Percentiles rank a stretch among this genome's conserved stretches.
phyloP scores from a whole-genome alignment of 2,329 filamentous ascomycete genomes.

The Beauveria sp. region DNA sequence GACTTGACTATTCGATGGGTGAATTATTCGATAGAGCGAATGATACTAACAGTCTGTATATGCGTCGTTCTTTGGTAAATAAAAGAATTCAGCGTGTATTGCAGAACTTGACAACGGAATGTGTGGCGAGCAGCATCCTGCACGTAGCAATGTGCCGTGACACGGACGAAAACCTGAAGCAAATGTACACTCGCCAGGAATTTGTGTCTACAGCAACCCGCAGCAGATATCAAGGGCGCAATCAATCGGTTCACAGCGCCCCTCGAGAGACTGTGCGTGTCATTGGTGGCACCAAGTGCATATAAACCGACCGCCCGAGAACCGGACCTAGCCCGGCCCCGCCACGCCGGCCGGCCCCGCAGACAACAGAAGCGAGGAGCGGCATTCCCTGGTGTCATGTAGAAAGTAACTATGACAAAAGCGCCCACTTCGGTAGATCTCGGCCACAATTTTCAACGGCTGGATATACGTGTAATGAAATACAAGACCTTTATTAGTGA shows the following conservation, averaged over 20 bases:
- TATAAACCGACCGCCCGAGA: not conserved
- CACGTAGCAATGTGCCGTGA: too few species aligned
- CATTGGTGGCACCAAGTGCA: not conserved
- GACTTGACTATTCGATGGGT: not conserved
- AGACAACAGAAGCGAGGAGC: not conserved
- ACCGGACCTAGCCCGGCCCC: not conserved
- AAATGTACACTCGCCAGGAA: too few species aligned
- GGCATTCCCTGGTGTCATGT: not conserved
- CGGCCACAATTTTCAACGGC: constrained; percentile 4
- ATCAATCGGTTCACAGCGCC: too few species aligned
- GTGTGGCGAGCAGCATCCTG: too few species aligned
- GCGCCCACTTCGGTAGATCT: not conserved
- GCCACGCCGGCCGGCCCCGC: not conserved
- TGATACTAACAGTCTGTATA: too few species aligned
- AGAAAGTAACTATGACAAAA: not conserved
- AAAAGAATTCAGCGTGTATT: not conserved
- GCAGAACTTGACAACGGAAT: not conserved
- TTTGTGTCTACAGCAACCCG: too few species aligned
- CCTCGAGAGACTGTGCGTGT: not conserved
- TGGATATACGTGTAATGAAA: not conserved
- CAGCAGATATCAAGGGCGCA: too few species aligned
- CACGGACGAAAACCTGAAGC: too few species aligned
- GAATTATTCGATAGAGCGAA: not conserved
- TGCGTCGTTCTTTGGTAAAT: not conserved
- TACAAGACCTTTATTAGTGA: too few species aligned